Evolutionary conservation across 1,139 yeast genomes (phyloP), one percentile per base, ranked within the genome.

Genomic region (Candida freyschussii): DNA sequence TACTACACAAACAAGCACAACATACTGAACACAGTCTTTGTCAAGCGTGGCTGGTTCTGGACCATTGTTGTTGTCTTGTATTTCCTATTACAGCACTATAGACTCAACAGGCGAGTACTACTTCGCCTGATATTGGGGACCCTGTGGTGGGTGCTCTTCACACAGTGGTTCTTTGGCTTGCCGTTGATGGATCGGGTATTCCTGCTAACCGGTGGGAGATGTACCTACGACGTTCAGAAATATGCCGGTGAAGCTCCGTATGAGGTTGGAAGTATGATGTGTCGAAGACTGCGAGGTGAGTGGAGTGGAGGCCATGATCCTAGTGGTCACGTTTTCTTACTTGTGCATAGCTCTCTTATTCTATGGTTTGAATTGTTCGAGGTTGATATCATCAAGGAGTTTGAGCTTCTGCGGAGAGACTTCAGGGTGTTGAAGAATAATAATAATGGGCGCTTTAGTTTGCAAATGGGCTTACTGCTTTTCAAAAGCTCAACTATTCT

Each of bases 291-390:
- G 15, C 75, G 73, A 16, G 96, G 96, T 0, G 45, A 62, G 4
- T 89, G 97, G 98, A 55, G 53, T 8, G 96, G 96, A 1, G 98
- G 98, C 0, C 95, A 86, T 53, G 98, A 91, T 60, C 95, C 97
- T 11, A 81, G 93, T 41, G 98, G 98, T 0, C 98, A 91, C 55
- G 83, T 86, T 1, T 91, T 89, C 49, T 56, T 91, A 28, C 60
- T 91, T 36, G 75, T 84, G 4, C 80, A 85, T 42, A 73, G 91
- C 36, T 74, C 85, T 13, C 61, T 84, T 48, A 73, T 81, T 41
- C 53, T 91, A 46, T 68, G 83, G 54, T 75, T 76, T 38, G 97
- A 89, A 53, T 57, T 78, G 7, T 47, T 65, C 12, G 47, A 41
- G 25, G 12, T 30, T 8, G 40, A 39, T 26, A 19, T 30, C 3